Evolutionary conservation across 345 rosid genomes (phyloP), one percentile per base, ranked within the genome.

Genomic region (Populus alba): DNA sequence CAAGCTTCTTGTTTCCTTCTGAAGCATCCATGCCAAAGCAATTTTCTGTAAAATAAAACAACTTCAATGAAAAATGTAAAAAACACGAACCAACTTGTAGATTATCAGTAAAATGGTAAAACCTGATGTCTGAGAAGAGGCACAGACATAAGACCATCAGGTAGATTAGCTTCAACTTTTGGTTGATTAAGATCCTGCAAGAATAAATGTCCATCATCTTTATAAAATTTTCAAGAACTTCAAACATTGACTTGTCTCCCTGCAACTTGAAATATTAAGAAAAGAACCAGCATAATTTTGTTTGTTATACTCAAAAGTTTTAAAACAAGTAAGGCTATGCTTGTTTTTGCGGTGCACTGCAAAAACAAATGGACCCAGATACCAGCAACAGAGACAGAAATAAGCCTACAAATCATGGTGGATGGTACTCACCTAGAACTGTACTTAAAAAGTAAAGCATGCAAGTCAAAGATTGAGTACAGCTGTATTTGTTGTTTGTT

Each of bases 11-110:
- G 88, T 91, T 89, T 95, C 98, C 85, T 90, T 95, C 77, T 91
- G 97, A 85, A 91, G 91, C 98, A 91, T 96, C 98, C 98, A 96
- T 31, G 93, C 88, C 91, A 96, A 84, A 77, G 99, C 99, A 88
- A 96, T 96, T 87, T 89, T 96, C 99, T 96, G 89, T 73, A 76
- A 78, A 78, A 78, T 51, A 76, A 81, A 75, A 71, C 17, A 23
- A 65, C 79, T 39, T 83, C 74, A 69, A 33, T 29, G 79, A 70
- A 41, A 33, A 25, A 71, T 29, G 75, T 29, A 38, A 68, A 38
- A 38, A 7, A 17, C 45, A 18, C 25, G 31, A 68, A 79, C n/a
- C 17, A 72, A 79, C 45, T 45, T 66, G 71, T 39, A 59, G 23
- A 38, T 23, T 65, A 74, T 29, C 70, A 69, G 35, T 67, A 68